Evolutionary conservation across 2,329 filamentous ascomycete genomes (phyloP), one percentile per base, ranked within the genome.

Genomic region (Trichoderma polysporum): DNA sequence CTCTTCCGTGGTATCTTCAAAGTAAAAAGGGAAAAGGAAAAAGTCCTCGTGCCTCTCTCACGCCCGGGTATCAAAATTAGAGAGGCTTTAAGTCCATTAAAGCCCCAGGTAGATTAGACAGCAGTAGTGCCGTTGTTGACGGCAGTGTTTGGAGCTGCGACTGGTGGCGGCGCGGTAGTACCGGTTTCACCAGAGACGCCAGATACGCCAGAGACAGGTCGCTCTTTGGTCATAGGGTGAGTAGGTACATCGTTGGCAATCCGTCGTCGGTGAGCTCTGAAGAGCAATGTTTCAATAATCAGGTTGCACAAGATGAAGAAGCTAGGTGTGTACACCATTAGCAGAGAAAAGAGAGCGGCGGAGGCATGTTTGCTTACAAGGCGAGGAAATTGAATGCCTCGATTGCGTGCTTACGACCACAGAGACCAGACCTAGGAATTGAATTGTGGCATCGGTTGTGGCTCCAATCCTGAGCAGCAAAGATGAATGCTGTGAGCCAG

Each of bases 401-500:
- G 9, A 70, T 66, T 0, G 73, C 66, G 33, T 70, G 69, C 68
- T 74, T 75, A 33, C 66, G 45, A 15, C 58, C 25, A 31, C 73
- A 74, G 5, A 66, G 39, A 9, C 50, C 65, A 1, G 31, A 9
- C 5, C 50, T 53, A 1, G 68, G 70, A 3, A 54, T 31, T 9
- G 10, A 45, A 2, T 27, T 9, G 10, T 22, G 35, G 27, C 71
- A 72, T 8, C 68, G 58, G 22, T 52, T 39, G 7, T 69, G 67
- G 15, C 66, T 68, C 70, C 72, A 74, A 41, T 72, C 70, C 22
- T 72, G 63, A 1, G 71, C 67, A 8, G 72, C 57, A 54, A 74
- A 74, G 67, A 73, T 70, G 56, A 74, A 73, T 8, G 71, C 65
- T 3, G 71, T 72, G 50, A 75, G 68, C 73, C 73, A 74, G 0